Evolutionary conservation across 1,284 basidiomycete genomes (phyloP).

Genomic region (Microbotryum violaceum): DNA sequence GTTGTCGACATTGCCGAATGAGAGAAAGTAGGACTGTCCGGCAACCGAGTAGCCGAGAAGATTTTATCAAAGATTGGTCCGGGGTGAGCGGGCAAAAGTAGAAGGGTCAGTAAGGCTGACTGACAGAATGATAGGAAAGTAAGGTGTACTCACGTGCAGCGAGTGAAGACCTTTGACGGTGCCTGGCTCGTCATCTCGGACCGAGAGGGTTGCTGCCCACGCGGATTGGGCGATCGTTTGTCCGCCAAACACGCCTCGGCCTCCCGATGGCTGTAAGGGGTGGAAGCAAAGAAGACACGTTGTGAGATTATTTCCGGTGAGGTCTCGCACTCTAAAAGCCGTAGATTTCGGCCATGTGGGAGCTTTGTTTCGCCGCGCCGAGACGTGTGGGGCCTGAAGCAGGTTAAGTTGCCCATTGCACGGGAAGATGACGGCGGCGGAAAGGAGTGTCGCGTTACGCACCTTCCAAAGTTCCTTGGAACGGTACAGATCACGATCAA

Average conservation of each 20-base stretch:
- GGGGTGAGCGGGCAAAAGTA: no score
- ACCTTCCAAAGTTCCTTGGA: conserved; percentile 59
- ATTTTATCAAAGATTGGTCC: no score
- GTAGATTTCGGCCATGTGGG: no score
- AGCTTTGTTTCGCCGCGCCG: no score
- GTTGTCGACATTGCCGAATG: conserved; percentile 63
- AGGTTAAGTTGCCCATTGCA: no score
- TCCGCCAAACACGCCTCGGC: conserved; percentile 75
- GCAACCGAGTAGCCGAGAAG: no score
- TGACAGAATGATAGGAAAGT: no score
- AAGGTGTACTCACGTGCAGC: conserved; percentile 55
- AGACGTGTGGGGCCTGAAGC: no score
- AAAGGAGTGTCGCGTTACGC: neutral
- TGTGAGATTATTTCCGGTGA: no score
- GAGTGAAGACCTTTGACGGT: conserved; percentile 47
- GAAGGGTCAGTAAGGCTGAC: no score
- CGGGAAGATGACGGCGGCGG: neutral
- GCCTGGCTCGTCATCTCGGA: conserved; percentile 17
- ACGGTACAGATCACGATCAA: conserved; percentile 62
- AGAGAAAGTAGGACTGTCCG: conserved; percentile 67
- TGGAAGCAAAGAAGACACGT: no score
- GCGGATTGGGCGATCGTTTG: conserved; percentile 62
- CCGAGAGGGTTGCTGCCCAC: conserved; percentile 24
- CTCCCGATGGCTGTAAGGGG: conserved; percentile 10
- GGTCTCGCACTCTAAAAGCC: no score